Base-by-base conservation (phyloP, 257 asterid genomes). In the Nicotiana otophora region DNA sequence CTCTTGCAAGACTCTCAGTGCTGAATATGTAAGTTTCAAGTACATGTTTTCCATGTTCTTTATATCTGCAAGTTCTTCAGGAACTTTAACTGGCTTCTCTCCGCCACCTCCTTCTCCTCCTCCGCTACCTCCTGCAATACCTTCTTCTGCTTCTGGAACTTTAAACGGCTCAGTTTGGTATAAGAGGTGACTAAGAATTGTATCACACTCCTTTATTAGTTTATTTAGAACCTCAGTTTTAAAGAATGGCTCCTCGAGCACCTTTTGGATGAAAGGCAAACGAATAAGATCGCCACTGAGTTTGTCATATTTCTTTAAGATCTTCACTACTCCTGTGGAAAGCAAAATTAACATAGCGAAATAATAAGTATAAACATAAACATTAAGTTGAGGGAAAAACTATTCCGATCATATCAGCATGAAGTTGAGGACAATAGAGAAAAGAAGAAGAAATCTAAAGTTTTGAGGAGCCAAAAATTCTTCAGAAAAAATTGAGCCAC, bases 241-340 rank as follows among this genome's bases (percentile, higher is more conserved):
- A 69, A 89, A 89, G 89, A 93, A 92, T 2, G 98, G 96, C 79
- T 93, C 89, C 5, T 88, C 87, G 5, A 89, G 87, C 81, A 94
- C 95, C 87, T 90, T 90, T 63, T 87, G 93, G 72, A 93, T 89
- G 88, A 91, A 94, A 83, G 93, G 93, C 84, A 88, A 62, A 17
- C 93, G 92, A 79, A 91, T 88, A 30, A 87, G 89, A 58, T 86
- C 94, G 1, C 95, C 93, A 63, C 92, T 90, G 90, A 86, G 91
- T 86, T 92, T 93, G 65, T 92, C 97, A n/a, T 91, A 90, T 83
- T 94, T 93, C 90, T 94, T 94, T 89, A 93, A 78, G 42, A 93
- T 93, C 92, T 94, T 94, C 82, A 91, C 87, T 63, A 94, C 84
- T 77, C 97, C 98, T 93, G 88, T 84, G 74, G 68, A 83, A n/a